Conservation (phyloP, 108 stramenopile species). For the Skeletonema potamos region DNA sequence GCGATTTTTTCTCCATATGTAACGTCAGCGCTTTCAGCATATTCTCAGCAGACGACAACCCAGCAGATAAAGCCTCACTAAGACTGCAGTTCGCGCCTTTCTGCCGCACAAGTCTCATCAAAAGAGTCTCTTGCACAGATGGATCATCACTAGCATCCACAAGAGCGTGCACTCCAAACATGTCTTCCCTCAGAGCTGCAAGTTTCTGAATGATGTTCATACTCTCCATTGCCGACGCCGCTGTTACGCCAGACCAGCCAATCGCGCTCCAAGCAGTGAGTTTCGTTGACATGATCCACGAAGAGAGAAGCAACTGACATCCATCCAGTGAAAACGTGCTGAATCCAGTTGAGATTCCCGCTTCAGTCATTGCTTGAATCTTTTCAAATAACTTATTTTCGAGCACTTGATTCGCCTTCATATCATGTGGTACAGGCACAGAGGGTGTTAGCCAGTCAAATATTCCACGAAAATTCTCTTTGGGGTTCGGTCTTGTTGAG, state of each 20-base stretch:
- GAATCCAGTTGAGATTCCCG: slow-evolving; percentile 54
- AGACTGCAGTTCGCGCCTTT: slow-evolving; percentile 21
- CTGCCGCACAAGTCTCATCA: slow-evolving; percentile 5
- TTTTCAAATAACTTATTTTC: slow-evolving; percentile 20
- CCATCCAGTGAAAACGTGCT: slow-evolving; percentile 49
- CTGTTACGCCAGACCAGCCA: slow-evolving; percentile 30
- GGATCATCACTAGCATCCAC: slow-evolving; percentile 10
- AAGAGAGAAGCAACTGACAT: slow-evolving; percentile 66
- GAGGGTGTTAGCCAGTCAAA: slow-evolving; percentile 65
- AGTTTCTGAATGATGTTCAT: slow-evolving; percentile 19
- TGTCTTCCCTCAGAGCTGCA: slow-evolving; percentile 32
- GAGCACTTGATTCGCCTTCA: not conserved
- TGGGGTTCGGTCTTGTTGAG: slow-evolving; percentile 1
- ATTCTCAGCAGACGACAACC: slow-evolving; percentile 12
- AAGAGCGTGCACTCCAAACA: slow-evolving; percentile 33
- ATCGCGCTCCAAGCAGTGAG: slow-evolving; percentile 27
- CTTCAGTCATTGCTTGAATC: slow-evolving; percentile 26
- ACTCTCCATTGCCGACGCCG: slow-evolving; percentile 6
- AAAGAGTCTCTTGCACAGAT: slow-evolving; percentile 8
- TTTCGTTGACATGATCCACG: slow-evolving; percentile 75
- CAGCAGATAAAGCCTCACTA: slow-evolving; percentile 46
- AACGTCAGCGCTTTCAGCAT: slow-evolving; percentile 3
- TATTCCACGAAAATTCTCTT: slow-evolving; percentile 56
- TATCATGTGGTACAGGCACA: slow-evolving; percentile 35
- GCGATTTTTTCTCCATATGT: slow-evolving; percentile 5